Evolutionary conservation across 495 filamentous ascomycete genomes (phyloP).

Genomic region (Bathelium albidoporum): DNA sequence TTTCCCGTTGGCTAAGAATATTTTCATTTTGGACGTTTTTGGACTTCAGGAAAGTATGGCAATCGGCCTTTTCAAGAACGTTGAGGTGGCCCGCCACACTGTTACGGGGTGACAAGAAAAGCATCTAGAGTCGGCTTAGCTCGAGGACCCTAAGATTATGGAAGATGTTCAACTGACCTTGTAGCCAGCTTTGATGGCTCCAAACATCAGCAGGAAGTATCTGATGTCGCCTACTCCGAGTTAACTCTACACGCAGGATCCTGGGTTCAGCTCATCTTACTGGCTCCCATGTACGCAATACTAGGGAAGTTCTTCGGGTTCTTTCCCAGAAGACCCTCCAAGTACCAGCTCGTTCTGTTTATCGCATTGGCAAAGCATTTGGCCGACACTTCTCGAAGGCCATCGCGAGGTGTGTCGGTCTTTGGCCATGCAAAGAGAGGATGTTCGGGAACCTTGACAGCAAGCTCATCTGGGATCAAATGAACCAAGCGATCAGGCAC

Average conservation of each 20-base stretch:
- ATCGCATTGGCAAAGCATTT: conserved; percentile 21
- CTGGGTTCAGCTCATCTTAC: conserved; percentile 10
- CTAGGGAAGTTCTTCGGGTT: conserved; percentile 5
- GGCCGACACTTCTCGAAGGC: conserved; percentile 14
- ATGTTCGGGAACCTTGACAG: conserved; percentile 16
- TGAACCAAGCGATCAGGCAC: conserved; percentile 14
- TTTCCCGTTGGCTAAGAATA: neutral
- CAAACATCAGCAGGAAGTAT: conserved; percentile 13
- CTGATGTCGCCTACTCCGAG: conserved; percentile 16
- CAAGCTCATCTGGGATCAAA: conserved; percentile 22
- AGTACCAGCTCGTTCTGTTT: conserved; percentile 23
- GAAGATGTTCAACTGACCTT: conserved; percentile 16
- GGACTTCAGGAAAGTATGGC: neutral
- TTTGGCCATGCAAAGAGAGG: conserved; percentile 17
- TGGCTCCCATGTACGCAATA: conserved; percentile 21
- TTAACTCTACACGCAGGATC: neutral
- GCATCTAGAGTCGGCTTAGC: conserved; percentile 7
- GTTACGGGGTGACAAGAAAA: conserved; percentile 24
- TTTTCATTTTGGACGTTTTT: neutral
- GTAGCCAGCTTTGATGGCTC: conserved; percentile 20
- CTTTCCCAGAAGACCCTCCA: conserved; percentile 4
- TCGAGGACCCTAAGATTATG: neutral
- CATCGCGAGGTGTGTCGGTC: conserved; percentile 4
- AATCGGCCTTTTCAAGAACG: conserved; percentile 14
- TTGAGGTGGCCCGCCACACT: conserved; percentile 20